phyloP scores from a whole-genome alignment of 257 asterid genomes.

The Galeopsis tetrahit region DNA sequence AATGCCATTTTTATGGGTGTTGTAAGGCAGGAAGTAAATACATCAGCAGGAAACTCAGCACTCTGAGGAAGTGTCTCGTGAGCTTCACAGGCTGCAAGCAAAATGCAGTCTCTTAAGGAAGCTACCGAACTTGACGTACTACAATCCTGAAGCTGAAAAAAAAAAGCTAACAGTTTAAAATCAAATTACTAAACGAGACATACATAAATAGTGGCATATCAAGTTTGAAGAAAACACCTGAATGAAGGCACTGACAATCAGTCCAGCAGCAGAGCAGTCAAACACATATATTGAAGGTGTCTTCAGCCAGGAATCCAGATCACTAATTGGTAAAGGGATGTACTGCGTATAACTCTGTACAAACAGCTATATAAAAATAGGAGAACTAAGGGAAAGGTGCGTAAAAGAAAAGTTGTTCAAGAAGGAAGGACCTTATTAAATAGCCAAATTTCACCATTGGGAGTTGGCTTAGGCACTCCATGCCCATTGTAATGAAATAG shows the following conservation, averaged over 20 bases:
- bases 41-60: constrained; percentile 96
- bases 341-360: constrained; percentile 92
- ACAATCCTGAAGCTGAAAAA: constrained; percentile 78
- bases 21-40: constrained; percentile 95
- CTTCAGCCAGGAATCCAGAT: constrained; percentile 95
- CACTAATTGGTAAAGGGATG: constrained; percentile 88
- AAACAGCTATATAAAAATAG: constrained; percentile 42
- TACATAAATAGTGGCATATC: not conserved
- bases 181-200: constrained; percentile 14
- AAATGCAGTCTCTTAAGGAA: constrained; percentile 60
- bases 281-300: constrained; percentile 97
- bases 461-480: constrained; percentile 99
- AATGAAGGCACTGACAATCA: constrained; percentile 82
- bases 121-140: constrained; percentile 61
- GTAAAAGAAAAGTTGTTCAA: constrained; percentile 18
- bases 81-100: constrained; percentile 95
- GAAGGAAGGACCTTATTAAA: constrained; percentile 75
- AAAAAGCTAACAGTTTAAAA: constrained; percentile 19
- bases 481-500: constrained; percentile 97
- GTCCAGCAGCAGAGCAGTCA: constrained; percentile 99
- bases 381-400: constrained; percentile 13
- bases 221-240: constrained; percentile 52
- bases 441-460: constrained; percentile 97
- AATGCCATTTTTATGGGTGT: constrained; percentile 98
- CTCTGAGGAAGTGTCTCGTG: constrained; percentile 96